Evolutionary conservation across 2,329 filamentous ascomycete species (phyloP).

Genomic region (Drechmeria coniospora): DNA sequence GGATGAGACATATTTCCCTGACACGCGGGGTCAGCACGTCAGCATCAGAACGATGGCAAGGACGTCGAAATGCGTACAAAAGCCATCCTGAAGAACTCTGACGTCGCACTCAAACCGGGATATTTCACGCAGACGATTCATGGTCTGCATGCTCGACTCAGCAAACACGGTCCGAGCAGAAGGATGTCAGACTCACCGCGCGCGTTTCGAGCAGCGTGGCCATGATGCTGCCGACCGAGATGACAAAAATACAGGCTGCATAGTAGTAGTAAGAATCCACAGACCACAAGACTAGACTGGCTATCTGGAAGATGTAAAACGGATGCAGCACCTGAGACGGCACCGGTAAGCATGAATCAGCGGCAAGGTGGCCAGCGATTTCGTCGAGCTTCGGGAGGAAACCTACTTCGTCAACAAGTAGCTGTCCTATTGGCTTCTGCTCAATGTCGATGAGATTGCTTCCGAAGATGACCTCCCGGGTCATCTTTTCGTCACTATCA

Average conservation of each 20-base stretch:
- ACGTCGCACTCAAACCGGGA: slow-evolving; percentile 93
- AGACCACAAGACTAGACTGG: slow-evolving; percentile 87
- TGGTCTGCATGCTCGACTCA: slow-evolving; percentile 43
- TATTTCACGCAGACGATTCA: slow-evolving; percentile 79
- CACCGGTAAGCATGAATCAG: neutral
- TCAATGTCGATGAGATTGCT: slow-evolving; percentile 84
- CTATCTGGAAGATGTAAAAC: slow-evolving; percentile 96
- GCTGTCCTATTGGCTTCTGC: slow-evolving; percentile 67
- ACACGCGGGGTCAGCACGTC: neutral
- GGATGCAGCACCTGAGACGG: slow-evolving; percentile 65
- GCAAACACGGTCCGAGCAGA: neutral
- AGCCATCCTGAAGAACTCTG: slow-evolving; percentile 81
- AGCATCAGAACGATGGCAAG: neutral
- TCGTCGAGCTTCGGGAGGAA: neutral
- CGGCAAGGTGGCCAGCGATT: neutral
- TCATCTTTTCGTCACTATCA: slow-evolving; percentile 74
- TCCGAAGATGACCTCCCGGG: slow-evolving; percentile 76
- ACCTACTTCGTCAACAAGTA: slow-evolving; percentile 72
- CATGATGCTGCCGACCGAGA: slow-evolving; percentile 82
- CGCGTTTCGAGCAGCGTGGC: slow-evolving; percentile 83
- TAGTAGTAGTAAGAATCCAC: slow-evolving; percentile 97
- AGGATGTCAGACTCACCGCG: slow-evolving; percentile 35
- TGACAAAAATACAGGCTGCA: slow-evolving; percentile 83
- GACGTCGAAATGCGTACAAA: slow-evolving; percentile 54
- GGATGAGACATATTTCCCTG: slow-evolving; percentile 71